phyloP scores from a whole-genome alignment of 1,284 basidiomycete species.

The Coriolopsis trogii region DNA sequence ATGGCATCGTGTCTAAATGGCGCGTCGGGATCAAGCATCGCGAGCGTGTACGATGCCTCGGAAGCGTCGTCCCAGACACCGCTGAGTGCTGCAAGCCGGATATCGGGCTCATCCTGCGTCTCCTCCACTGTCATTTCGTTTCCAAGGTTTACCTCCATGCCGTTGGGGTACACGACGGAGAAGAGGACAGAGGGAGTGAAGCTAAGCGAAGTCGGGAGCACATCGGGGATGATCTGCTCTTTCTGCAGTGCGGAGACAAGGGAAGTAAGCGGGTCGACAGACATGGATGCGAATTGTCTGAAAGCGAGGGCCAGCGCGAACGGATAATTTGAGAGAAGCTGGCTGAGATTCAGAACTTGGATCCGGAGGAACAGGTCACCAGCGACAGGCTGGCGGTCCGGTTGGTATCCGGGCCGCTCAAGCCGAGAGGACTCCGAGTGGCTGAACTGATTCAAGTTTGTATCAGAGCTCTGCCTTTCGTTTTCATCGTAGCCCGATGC shows the following conservation, averaged over 20 bases:
- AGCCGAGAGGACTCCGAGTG: too few species aligned
- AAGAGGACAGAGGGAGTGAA: constrained; percentile 58
- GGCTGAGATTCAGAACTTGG: too few species aligned
- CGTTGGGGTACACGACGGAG: constrained; percentile 52
- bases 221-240: constrained; percentile 57
- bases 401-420: too few species aligned
- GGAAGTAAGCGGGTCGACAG: constrained; percentile 43
- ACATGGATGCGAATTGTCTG: constrained; percentile 9
- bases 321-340: too few species aligned
- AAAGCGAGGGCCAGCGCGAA: too few species aligned
- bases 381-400: too few species aligned
- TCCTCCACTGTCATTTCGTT: constrained; percentile 50
- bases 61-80: constrained; percentile 34
- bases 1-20: constrained; percentile 57
- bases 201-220: constrained; percentile 42
- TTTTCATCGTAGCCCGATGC: too few species aligned
- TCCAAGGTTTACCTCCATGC: constrained; percentile 51
- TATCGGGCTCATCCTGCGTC: constrained; percentile 53
- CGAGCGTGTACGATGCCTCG: constrained; percentile 58
- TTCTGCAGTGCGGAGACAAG: constrained; percentile 43
- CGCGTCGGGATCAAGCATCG: constrained; percentile 72
- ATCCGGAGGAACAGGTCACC: too few species aligned
- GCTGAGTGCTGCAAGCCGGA: constrained; percentile 52
- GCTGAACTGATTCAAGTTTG: too few species aligned
- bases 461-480: too few species aligned